These are phyloP conservation scores for Linnemannia hyalina DNA, from an alignment of 192 early-diverging fungal genomes.

Conservation along the genomic window DNA sequence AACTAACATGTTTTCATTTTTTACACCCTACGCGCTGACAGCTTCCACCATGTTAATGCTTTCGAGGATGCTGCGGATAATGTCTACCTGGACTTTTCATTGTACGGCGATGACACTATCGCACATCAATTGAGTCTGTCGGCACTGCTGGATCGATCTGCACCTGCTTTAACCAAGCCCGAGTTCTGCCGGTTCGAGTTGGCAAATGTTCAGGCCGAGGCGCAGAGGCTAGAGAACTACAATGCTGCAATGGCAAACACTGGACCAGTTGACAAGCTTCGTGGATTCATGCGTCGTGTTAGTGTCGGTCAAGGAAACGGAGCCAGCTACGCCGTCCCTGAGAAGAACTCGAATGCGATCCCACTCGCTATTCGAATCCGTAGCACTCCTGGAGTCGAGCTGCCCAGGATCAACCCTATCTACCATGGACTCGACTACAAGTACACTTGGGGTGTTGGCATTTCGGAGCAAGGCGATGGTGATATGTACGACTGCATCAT, in stretches of 20 bases:
- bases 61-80: slow-evolving; percentile 75
- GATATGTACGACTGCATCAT: slow-evolving; percentile 69
- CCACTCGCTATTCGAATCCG: slow-evolving; percentile 50
- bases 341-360: slow-evolving; percentile 45
- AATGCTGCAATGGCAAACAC: slow-evolving; percentile 33
- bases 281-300: slow-evolving; percentile 51
- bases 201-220: slow-evolving; percentile 70
- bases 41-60: slow-evolving; percentile 83
- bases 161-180: slow-evolving; percentile 61
- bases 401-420: slow-evolving; percentile 66
- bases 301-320: slow-evolving; percentile 24
- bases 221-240: slow-evolving; percentile 63
- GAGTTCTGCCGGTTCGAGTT: slow-evolving; percentile 76
- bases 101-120: slow-evolving; percentile 73
- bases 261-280: slow-evolving; percentile 47
- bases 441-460: slow-evolving; percentile 65
- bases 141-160: slow-evolving; percentile 59
- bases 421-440: slow-evolving; percentile 60
- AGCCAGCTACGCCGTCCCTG: slow-evolving; percentile 33
- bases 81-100: slow-evolving; percentile 72
- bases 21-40: slow-evolving; percentile 39
- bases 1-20: not conserved
- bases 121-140: slow-evolving; percentile 70
- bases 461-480: slow-evolving; percentile 48
- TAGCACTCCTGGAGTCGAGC: slow-evolving; percentile 63